phyloP scores from a whole-genome alignment of 805 yeast genomes.

The Metschnikowia proteae region DNA sequence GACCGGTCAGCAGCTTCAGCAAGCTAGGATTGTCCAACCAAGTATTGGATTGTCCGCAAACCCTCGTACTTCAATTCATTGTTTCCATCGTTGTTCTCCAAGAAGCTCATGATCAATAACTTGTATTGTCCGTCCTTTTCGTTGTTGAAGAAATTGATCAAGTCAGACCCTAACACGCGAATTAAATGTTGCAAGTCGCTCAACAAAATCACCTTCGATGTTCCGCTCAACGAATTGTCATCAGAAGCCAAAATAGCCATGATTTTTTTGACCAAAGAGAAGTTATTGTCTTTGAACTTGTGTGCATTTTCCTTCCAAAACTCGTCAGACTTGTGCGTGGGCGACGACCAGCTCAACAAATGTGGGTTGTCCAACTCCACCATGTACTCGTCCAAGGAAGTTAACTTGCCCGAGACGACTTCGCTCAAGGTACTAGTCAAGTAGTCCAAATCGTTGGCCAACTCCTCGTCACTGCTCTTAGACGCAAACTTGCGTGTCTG shows the following conservation, averaged over 20 bases:
- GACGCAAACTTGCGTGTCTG: slow-evolving; percentile 84
- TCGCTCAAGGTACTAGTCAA: slow-evolving; percentile 62
- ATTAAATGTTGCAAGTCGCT: slow-evolving; percentile 43
- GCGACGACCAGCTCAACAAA: slow-evolving; percentile 73
- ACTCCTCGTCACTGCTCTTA: slow-evolving; percentile 70
- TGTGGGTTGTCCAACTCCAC: slow-evolving; percentile 77
- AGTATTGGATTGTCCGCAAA: slow-evolving; percentile 87
- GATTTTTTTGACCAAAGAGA: slow-evolving; percentile 65
- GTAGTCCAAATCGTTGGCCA: slow-evolving; percentile 63
- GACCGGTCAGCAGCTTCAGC: background rate
- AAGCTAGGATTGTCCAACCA: slow-evolving; percentile 64
- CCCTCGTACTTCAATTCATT: slow-evolving; percentile 93
- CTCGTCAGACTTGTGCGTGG: slow-evolving; percentile 83
- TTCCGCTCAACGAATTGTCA: slow-evolving; percentile 19
- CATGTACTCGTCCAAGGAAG: slow-evolving; percentile 89
- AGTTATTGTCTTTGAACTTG: slow-evolving; percentile 73
- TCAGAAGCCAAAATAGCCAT: slow-evolving; percentile 44
- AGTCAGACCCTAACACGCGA: slow-evolving; percentile 37
- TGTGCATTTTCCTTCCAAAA: slow-evolving; percentile 85
- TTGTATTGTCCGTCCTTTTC: slow-evolving; percentile 57
- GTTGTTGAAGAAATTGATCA: slow-evolving; percentile 33
- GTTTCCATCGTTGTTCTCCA: slow-evolving; percentile 64
- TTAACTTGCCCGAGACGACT: slow-evolving; percentile 65
- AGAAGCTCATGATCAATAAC: slow-evolving; percentile 76
- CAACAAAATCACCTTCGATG: slow-evolving; percentile 35